A percentile compares a stretch with the other conserved stretches of the same genome.
Evolutionary conservation across 2,329 filamentous ascomycete species (phyloP).

Genomic region (Byssothecium circinans): DNA sequence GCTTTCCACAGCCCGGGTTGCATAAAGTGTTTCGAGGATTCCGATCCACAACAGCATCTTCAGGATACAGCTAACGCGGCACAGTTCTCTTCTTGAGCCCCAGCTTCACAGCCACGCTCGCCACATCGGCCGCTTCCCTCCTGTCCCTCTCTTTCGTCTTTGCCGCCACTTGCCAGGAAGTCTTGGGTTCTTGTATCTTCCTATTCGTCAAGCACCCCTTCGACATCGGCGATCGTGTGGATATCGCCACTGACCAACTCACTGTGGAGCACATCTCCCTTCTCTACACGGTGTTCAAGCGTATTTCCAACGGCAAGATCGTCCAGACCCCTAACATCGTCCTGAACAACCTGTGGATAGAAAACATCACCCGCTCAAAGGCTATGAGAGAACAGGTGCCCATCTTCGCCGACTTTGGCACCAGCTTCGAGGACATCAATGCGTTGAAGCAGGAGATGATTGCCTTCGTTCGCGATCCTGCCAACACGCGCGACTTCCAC

Average conservation of each 20-base stretch:
- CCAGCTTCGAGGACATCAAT: conserved; percentile 86
- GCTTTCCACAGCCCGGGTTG: too few species aligned
- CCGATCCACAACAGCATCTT: too few species aligned
- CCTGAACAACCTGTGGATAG: conserved; percentile 90
- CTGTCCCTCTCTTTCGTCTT: conserved; percentile 98
- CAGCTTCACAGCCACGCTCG: conserved; percentile 80
- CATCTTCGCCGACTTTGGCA: conserved; percentile 82
- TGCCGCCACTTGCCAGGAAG: conserved; percentile 85
- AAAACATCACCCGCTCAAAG: conserved; percentile 88
- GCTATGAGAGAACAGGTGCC: conserved; percentile 86
- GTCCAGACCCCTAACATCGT: conserved; percentile 86
- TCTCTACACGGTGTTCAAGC: conserved; percentile 87
- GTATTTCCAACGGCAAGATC: conserved; percentile 78
- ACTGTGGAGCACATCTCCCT: conserved; percentile 93
- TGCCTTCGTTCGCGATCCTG: conserved; percentile 76
- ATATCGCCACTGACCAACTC: conserved; percentile 71
- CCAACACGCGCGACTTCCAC: conserved; percentile 90
- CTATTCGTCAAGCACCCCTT: conserved; percentile 98
- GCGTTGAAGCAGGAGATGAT: conserved; percentile 82
- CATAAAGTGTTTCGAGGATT: too few species aligned
- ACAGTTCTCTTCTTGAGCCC: conserved; percentile 83
- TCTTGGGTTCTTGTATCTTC: conserved; percentile 98
- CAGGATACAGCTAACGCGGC: conserved; percentile 28
- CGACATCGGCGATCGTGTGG: conserved; percentile 92
- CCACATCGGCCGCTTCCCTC: conserved; percentile 87